Base-by-base conservation (phyloP, 2,329 filamentous ascomycete species). In the Talaromyces atroroseus region DNA sequence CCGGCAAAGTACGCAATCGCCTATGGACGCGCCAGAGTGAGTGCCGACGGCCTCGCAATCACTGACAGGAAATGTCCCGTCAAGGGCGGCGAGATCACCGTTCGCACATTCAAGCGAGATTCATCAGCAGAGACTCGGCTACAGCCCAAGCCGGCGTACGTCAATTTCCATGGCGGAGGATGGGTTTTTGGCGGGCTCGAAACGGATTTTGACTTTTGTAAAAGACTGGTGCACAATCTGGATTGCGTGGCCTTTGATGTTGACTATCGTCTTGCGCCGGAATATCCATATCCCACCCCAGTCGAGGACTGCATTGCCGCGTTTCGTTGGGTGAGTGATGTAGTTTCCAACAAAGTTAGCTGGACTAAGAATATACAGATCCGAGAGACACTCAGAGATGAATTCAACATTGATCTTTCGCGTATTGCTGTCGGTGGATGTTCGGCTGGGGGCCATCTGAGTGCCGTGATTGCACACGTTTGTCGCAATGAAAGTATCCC, bases 231-330 rank as follows among this genome's bases (percentile, higher is more conserved):
- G 20, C 60, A 73, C 58, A 66, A 72, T 14, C 67, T 72, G 16
- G 66, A 70, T 16, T 58, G 71, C 42, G 74, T 77, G 12, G 72
- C 64, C 0, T 74, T 77, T 60, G 75, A 76, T 59, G 71, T 77
- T 29, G 73, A 75, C 56, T 77, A 77, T 55, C 68, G 72, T 40
- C 63, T 75, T 32, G 69, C 72, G 1, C 73, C 72, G 5, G 72
- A 76, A 58, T 51, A 71, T 60, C 66, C 59, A 24, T 74, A 68
- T 58, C 72, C 73, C 0, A 67, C 68, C 26, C 65, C 69, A 0
- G 62, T 74, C n/a, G 65, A 75, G 8, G 72, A 75, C 59, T 70
- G 71, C 57, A 74, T 70, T 69, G 51, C 61, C 1, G 72, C 71
- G 7, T 70, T 74, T 49, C 68, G 71, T 24, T 74, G 71, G 72